A percentile compares a stretch with the other conserved stretches of the same genome.
Evolutionary conservation across 2,329 filamentous ascomycete genomes (phyloP).

Genomic region (Cyanodermella asteris): DNA sequence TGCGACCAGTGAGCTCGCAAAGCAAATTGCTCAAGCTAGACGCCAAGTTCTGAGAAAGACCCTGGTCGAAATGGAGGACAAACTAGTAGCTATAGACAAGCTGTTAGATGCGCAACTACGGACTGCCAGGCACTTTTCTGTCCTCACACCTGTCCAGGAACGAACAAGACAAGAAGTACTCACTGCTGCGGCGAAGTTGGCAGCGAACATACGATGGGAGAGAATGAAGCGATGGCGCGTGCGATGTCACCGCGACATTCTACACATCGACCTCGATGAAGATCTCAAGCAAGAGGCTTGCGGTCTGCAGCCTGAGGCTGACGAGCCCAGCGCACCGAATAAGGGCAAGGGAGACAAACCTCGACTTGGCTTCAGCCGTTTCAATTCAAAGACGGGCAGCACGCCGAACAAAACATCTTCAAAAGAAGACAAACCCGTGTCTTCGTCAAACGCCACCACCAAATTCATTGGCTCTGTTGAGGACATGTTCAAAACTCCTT

Average conservation of each 20-base stretch:
- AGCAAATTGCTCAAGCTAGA: conserved; percentile 66
- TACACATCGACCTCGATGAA: conserved; percentile 67
- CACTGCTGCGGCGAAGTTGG: conserved; percentile 61
- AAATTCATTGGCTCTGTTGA: no score
- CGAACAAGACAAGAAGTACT: conserved; percentile 73
- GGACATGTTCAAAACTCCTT: no score
- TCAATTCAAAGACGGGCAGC: no score
- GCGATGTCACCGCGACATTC: conserved; percentile 74
- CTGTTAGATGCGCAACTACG: conserved; percentile 64
- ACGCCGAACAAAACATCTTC: no score
- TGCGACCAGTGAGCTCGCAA: conserved; percentile 59
- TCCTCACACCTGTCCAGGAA: conserved; percentile 76
- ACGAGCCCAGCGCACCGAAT: neutral
- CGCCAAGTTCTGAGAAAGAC: conserved; percentile 65
- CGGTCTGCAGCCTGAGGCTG: neutral
- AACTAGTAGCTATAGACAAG: conserved; percentile 48
- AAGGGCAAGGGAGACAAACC: no score
- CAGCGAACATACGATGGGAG: conserved; percentile 83
- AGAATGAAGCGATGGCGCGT: conserved; percentile 82
- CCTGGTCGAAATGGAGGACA: conserved; percentile 64
- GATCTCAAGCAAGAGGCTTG: no score
- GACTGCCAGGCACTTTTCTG: conserved; percentile 74
- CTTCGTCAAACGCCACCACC: no score
- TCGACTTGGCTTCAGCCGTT: no score
- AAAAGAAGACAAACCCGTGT: no score